Evolutionary conservation across 768 basidiomycete species (phyloP), one percentile per base, ranked within the genome.

Genomic region (Tephrocybe rancida): DNA sequence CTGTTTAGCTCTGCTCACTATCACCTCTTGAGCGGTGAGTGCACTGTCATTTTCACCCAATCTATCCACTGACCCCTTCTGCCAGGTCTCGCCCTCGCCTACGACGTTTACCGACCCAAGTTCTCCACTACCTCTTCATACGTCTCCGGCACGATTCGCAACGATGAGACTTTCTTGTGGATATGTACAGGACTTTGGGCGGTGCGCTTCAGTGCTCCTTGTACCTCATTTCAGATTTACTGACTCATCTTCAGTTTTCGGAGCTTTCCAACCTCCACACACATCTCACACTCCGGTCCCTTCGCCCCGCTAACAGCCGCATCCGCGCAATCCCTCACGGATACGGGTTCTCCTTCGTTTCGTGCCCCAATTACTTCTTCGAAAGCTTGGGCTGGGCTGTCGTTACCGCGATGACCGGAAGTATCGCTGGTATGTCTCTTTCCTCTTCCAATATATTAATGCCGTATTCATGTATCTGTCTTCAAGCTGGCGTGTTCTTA

Each of bases 281-380:
- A 4, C 97, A 99, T 66, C 63, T 95, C 52, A 92, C 83, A 13
- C 80, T 98, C 18, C 88, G 93, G 44, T 76, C 80, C 35, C 84
- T 99, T 41, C 90, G 97, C 19, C 93, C 96, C 0, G 74, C 81
- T 21, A 92, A 91, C 14, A 81, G 87, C 5, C 86, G 83, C 54
- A 82, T 79, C 50, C 88, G 96, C 44, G 87, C 81, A n/a, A 88
- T 97, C 60, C 97, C 97, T 0, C 72, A 77, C n/a, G 96, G 97
- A 22, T 96, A 94, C 59, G 95, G 95, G 5, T 99, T 98, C 73
- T 76, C 84, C 49, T 71, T 83, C n/a, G 81, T 95, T 35, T 89
- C 92, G 5, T 90, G 83, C 75, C 93, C 96, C 14, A 98, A 99
- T 70, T 99, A 99, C 73, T 86, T 91, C 67, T 98, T 95, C 64